A percentile compares a stretch with the other conserved stretches of the same genome.
Evolutionary conservation across 73 alveolate species (phyloP).

Genomic region (Breviolum minutum): DNA sequence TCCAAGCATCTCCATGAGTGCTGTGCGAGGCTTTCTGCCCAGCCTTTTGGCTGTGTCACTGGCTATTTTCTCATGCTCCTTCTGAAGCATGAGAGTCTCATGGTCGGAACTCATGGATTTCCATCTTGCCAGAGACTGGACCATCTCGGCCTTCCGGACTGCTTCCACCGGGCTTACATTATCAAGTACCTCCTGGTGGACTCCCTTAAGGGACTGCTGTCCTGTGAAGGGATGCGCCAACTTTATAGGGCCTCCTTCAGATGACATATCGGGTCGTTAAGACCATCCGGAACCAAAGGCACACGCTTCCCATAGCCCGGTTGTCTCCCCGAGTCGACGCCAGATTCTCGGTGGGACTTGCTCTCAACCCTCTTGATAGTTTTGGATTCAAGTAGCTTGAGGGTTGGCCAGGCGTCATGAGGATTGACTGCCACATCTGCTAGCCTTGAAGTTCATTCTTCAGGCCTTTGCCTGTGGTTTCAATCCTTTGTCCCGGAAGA

Average conservation of each 20-base stretch:
- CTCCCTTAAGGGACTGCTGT: background rate
- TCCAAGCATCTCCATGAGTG: background rate
- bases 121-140: background rate
- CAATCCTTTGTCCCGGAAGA: background rate
- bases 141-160: background rate
- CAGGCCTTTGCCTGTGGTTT: background rate
- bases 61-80: background rate
- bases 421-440: background rate
- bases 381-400: background rate
- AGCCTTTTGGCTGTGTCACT: background rate
- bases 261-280: background rate
- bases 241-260: background rate
- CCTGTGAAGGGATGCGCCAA: background rate
- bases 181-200: background rate
- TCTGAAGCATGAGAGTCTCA: background rate
- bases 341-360: background rate
- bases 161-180: background rate
- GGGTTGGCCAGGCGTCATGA: background rate
- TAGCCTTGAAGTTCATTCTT: background rate
- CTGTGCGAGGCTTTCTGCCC: background rate
- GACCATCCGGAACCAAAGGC: background rate
- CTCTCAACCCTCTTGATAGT: background rate
- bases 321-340: background rate
- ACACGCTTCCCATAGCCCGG: slow-evolving; percentile 7
- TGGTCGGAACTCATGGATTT: background rate